Base-by-base conservation (phyloP, 768 basidiomycete genomes). In the Gautieria morchelliformis region DNA sequence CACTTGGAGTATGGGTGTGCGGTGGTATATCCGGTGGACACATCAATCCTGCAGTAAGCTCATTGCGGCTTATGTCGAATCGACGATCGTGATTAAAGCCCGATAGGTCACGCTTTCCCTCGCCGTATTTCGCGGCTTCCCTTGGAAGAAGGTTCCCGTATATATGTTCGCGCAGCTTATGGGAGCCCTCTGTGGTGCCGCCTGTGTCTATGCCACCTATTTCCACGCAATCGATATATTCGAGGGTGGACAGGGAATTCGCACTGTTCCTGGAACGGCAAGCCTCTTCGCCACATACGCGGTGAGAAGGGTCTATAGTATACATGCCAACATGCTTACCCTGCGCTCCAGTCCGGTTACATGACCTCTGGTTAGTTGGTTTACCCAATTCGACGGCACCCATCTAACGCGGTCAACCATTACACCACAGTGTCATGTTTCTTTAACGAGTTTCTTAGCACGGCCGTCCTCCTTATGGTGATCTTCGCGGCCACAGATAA, bases 141-240 rank as follows among this genome's bases (percentile, higher is more conserved):
- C 89, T 0, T 86, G 86, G 84, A 77, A 75, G 62, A 91, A 91
- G 66, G 89, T 89, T 0, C 89, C 89, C 0, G 75, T 63, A 22
- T 89, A 82, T 66, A 78, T 86, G 47, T 64, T 81, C 51, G 78
- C 82, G 0, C 86, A 88, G 65, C 58, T 84, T 19, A 66, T 87
- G 49, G 86, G 85, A 20, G 84, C 70, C 4, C 62, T 84, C 33
- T 72, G 77, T 45, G 86, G 83, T n/a, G 79, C 78, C 14, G 77
- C 76, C 1, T 64, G 82, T 42, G 67, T 81, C 33, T 87, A 85
- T 61, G 84, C 73, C 6, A 82, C 83, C 62, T 87, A 85, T 64
- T 77, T 78, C 63, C 80, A 82, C 66, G 84, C 83, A 17, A 82
- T 89, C 64, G 76, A 84, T 62, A 60, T 83, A 46, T 74, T 78